Evolutionary conservation across 2,329 filamentous ascomycete genomes (phyloP), one percentile per base, ranked within the genome.

Genomic region (Penicillium sp.): DNA sequence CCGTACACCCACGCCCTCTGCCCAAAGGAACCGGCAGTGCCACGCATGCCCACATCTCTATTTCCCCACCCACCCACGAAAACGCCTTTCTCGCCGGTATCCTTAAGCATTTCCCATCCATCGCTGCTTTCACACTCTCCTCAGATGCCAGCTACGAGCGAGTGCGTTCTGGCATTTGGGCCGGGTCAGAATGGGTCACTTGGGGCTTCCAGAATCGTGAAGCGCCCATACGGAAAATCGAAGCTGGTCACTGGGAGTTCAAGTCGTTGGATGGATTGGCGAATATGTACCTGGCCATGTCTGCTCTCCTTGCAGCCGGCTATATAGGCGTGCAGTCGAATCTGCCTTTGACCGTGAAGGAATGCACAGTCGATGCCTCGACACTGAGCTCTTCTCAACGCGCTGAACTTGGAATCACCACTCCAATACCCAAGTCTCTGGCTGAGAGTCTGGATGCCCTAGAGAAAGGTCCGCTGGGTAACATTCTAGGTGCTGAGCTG

Each of bases 161-260:
- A 4, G 76, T 88, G 9, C 69, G 72, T 1, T 83, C 89, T 46
- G 80, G 87, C n/a, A 75, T 74, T 50, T 93, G 88, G 88, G 80
- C 87, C 0, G 87, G 87, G n/a, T 87, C 87, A 0, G 80, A 83
- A 6, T 91, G 85, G 83, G 80, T 91, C 0, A 74, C 84, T 0
- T 95, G 88, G 88, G 89, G 89, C 10, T 87, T 82, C 4, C 84
- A 93, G 69, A 93, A 93, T 66, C 82, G 87, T 15, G 87, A 92
- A 72, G 77, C 82, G 4, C 85, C 88, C 0, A 73, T 95, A 8
- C 80, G 88, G 10, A 84, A 86, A 64, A 79, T 89, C 42, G 72
- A 74, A 3, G 72, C 67, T 2, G 82, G 81, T 18, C 84, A 89
- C 62, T 95, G 88, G 86, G 89, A 95, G 69, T 59, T 95, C 20